These are phyloP conservation scores for Centella asiatica DNA, from an alignment of 129 eudicot species.

Conservation along the genomic window DNA sequence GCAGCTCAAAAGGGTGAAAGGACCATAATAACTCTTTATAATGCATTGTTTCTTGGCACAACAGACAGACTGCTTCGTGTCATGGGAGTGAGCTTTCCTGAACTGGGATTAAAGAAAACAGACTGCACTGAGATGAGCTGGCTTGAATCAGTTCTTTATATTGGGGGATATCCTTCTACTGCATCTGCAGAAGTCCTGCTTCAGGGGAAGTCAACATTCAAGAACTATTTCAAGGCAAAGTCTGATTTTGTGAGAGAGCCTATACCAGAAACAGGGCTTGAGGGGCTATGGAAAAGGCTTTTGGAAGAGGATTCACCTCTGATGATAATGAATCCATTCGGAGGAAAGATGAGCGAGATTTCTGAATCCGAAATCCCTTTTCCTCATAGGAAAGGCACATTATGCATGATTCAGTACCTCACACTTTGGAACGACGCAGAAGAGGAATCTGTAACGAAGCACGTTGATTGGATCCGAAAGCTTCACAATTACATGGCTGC, in stretches of 20 bases:
- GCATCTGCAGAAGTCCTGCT: conserved; percentile 7
- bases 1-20: neutral
- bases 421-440: neutral
- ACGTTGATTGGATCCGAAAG: conserved; percentile 9
- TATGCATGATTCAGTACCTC: conserved; percentile 13
- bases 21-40: conserved; percentile 8
- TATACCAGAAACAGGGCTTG: conserved; percentile 9
- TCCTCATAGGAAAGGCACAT: conserved; percentile 24
- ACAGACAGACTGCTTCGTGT: neutral
- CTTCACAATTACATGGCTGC: conserved; percentile 14
- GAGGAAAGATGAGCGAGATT: conserved; percentile 22
- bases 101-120: conserved; percentile 10
- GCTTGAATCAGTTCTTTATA: conserved; percentile 18
- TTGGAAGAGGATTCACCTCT: conserved; percentile 5
- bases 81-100: conserved; percentile 10
- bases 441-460: neutral
- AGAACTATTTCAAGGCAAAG: conserved; percentile 10
- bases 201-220: conserved; percentile 1
- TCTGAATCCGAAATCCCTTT: conserved; percentile 16
- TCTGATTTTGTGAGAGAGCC: conserved; percentile 17
- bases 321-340: conserved; percentile 16
- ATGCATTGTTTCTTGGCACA: conserved; percentile 19
- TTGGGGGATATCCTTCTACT: conserved; percentile 2
- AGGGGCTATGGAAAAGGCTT: conserved; percentile 13
- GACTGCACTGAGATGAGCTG: conserved; percentile 21